These are phyloP conservation scores for Chenopodium quinoa DNA, from an alignment of 148 eudicot species.

Conservation along the genomic window DNA sequence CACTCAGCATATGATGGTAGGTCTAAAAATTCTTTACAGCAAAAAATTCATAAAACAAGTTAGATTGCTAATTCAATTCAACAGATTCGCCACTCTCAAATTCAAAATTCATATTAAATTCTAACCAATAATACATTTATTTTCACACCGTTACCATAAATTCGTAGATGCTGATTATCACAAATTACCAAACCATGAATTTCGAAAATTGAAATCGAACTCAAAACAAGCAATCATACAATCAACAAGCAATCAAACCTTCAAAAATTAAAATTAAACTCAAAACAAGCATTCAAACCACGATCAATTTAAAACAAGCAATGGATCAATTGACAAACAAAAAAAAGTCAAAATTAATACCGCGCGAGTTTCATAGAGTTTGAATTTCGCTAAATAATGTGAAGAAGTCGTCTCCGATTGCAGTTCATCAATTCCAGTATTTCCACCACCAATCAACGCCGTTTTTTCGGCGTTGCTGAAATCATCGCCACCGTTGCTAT, in stretches of 20 bases:
- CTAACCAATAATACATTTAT: neutral
- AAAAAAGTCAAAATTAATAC: slow-evolving; percentile 38
- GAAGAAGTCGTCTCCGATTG: slow-evolving; percentile 19
- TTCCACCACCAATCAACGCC: slow-evolving; percentile 28
- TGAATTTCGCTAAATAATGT: slow-evolving; percentile 61
- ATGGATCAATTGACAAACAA: neutral
- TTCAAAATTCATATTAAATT: neutral
- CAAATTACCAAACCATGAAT: neutral
- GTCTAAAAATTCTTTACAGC: neutral
- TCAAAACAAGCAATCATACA: neutral
- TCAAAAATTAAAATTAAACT: neutral
- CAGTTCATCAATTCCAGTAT: slow-evolving; percentile 29
- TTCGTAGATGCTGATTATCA: neutral
- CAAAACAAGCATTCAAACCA: neutral
- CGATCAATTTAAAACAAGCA: neutral
- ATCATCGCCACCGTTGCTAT: neutral
- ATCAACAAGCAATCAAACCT: neutral
- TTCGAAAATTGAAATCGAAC: too few species aligned
- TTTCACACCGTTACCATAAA: neutral
- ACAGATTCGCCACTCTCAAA: neutral
- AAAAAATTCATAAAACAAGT: neutral
- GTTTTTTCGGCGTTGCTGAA: neutral
- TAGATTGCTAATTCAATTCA: neutral
- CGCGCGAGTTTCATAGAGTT: slow-evolving; percentile 89
- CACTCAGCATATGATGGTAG: neutral